Conservation (phyloP, 1,139 yeast genomes). For the Nakaseomyces nivariensis region DNA sequence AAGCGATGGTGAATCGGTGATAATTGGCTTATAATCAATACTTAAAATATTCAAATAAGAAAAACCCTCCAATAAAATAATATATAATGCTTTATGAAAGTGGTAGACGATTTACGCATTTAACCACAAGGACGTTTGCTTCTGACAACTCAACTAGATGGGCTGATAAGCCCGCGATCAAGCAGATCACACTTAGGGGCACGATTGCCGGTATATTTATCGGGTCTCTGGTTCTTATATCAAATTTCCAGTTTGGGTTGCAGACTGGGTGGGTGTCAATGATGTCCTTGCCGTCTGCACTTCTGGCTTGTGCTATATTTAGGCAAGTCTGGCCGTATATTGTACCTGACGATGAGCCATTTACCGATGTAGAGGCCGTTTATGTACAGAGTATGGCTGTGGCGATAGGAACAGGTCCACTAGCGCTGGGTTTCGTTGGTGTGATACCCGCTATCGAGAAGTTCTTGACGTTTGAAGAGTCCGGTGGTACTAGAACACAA, state of each 20-base stretch:
- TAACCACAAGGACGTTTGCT: background rate
- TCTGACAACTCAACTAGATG: conserved; percentile 16
- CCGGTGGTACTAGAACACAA: conserved; percentile 42
- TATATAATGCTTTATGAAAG: background rate
- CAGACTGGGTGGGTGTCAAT: conserved; percentile 99
- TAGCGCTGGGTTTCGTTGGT: conserved; percentile 91
- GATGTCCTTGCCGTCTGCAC: conserved; percentile 97
- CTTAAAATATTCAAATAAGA: too few species aligned
- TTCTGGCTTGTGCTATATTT: conserved; percentile 77
- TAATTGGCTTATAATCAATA: too few species aligned
- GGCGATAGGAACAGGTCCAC: conserved; percentile 95
- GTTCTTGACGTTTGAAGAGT: conserved; percentile 66
- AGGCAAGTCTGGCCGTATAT: conserved; percentile 33
- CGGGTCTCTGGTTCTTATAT: conserved; percentile 72
- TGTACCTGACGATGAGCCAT: conserved; percentile 31
- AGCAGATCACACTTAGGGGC: conserved; percentile 62
- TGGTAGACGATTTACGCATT: background rate
- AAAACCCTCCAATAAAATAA: too few species aligned
- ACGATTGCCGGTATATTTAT: conserved; percentile 63
- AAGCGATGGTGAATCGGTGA: too few species aligned
- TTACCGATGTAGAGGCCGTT: conserved; percentile 88
- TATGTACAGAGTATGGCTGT: conserved; percentile 88
- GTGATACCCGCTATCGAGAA: conserved; percentile 96
- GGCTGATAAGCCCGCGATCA: conserved; percentile 30
- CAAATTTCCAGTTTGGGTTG: conserved; percentile 91